Conservation (phyloP, 257 asterid genomes). For the Ilex aquifolium region DNA sequence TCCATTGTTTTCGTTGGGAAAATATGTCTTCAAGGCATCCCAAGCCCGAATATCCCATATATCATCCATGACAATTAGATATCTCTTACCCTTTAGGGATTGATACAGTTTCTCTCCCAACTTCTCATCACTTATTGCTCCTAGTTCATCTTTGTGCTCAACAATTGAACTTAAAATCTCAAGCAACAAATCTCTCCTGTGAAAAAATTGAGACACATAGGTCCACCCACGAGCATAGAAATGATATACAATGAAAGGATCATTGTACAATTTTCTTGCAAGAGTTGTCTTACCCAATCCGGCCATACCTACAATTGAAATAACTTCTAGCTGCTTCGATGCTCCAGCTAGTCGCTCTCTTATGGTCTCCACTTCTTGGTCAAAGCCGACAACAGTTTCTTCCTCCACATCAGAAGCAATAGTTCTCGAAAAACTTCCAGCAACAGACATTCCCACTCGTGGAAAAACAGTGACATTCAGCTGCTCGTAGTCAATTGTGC, state of each 20-base stretch:
- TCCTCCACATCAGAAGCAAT: neutral
- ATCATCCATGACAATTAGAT: slow-evolving; percentile 34
- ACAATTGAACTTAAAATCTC: neutral
- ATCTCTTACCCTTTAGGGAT: slow-evolving; percentile 15
- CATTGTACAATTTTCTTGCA: slow-evolving; percentile 13
- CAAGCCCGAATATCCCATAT: slow-evolving; percentile 18
- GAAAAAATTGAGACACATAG: slow-evolving; percentile 11
- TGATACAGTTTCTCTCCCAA: slow-evolving; percentile 3
- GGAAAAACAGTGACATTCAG: too few species aligned
- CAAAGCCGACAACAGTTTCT: slow-evolving; percentile 12
- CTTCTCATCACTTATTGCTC: neutral
- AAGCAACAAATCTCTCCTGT: neutral
- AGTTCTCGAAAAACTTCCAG: neutral
- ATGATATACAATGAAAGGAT: neutral
- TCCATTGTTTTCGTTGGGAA: neutral
- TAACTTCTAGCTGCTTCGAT: neutral
- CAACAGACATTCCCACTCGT: too few species aligned
- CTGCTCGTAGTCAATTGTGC: too few species aligned
- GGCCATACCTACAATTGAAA: slow-evolving; percentile 22
- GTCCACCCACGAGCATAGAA: slow-evolving; percentile 23
- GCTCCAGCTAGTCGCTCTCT: slow-evolving; percentile 6
- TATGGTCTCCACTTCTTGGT: neutral
- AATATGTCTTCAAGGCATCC: neutral
- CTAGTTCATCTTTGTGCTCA: neutral
- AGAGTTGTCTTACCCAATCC: slow-evolving; percentile 35